phyloP scores from a whole-genome alignment of 768 basidiomycete species.

The Leccinum broughii region DNA sequence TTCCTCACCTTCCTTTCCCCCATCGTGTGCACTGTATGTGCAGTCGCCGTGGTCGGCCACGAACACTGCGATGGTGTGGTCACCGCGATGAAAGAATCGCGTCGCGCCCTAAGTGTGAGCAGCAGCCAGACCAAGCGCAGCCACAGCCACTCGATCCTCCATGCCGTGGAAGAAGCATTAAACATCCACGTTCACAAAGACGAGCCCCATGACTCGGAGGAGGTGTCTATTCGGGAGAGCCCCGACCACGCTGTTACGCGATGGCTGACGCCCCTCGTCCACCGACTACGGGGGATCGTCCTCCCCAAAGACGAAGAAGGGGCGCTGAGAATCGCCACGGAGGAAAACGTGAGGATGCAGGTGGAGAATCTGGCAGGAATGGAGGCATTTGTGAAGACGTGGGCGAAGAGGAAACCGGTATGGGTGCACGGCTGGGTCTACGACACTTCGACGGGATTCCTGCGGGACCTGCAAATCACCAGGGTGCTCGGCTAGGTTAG shows the following conservation, averaged over 20 bases:
- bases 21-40: conserved; percentile 7
- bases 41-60: conserved; percentile 83
- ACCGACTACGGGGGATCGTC: conserved; percentile 43
- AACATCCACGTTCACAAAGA: conserved; percentile 26
- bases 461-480: conserved; percentile 58
- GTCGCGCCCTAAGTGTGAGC: conserved; percentile 48
- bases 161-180: neutral
- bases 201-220: conserved; percentile 4
- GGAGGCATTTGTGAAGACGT: conserved; percentile 41
- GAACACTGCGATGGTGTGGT: conserved; percentile 76
- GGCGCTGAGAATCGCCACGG: conserved; percentile 39
- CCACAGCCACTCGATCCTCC: conserved; percentile 18
- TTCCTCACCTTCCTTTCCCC: neutral
- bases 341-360: conserved; percentile 57
- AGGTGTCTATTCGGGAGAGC: conserved; percentile 19
- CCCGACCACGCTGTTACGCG: conserved; percentile 53
- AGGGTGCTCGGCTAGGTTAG: conserved; percentile 29
- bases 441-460: conserved; percentile 55
- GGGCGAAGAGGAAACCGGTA: conserved; percentile 40
- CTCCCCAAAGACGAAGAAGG: conserved; percentile 31
- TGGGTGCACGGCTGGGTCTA: conserved; percentile 77
- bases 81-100: conserved; percentile 32
- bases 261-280: conserved; percentile 72
- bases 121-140: neutral
- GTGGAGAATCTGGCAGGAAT: conserved; percentile 48